Evolutionary conservation across 2,329 filamentous ascomycete genomes (phyloP), one percentile per base, ranked within the genome.

Genomic region (Biscogniauxia mediterranea): DNA sequence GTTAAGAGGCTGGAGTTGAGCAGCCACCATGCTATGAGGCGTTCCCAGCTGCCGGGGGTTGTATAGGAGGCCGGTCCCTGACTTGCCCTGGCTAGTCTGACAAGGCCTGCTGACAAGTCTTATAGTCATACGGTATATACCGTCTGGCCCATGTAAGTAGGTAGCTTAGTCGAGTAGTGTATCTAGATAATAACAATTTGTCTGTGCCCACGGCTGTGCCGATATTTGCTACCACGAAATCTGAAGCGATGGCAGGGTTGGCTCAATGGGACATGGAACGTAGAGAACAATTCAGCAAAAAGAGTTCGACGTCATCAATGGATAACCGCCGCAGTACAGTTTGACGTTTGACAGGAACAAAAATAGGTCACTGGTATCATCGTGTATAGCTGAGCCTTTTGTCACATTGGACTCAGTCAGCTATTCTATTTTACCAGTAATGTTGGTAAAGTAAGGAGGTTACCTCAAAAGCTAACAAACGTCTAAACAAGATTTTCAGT

Each of bases 281-380:
- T n/a, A n/a, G 19, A 23, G 17, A 51, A 38, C 38, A 54, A 1
- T 49, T 25, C 56, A 56, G 61, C 56, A n/a, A n/a, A 2, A n/a
- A 5, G 55, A 5, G 55, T 64, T 63, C 56, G 60, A 70, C 69
- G 66, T 71, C 69, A 71, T 61, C 15, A 52, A 51, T 50, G 49
- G 49, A 57, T 42, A 13, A 26, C 6, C 55, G 21, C 55, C 55
- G 15, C 21, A 52, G 19, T 50, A 23, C 52, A 50, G 38, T 46
- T 25, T 42, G 38, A 46, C 15, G 17, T 23, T 23, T 23, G 23
- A 23, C 23, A 23, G 28, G 28, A n/a, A 2, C 38, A 46, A 46
- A 46, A n/a, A 17, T 15, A 46, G 13, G 38, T n/a, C 38, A n/a
- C 38, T n/a, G 17, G 17, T 11, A 46, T n/a, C 38, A 46, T n/a